Base-by-base conservation (phyloP, 202 grass and related monocot species). In the Zizania palustris region DNA sequence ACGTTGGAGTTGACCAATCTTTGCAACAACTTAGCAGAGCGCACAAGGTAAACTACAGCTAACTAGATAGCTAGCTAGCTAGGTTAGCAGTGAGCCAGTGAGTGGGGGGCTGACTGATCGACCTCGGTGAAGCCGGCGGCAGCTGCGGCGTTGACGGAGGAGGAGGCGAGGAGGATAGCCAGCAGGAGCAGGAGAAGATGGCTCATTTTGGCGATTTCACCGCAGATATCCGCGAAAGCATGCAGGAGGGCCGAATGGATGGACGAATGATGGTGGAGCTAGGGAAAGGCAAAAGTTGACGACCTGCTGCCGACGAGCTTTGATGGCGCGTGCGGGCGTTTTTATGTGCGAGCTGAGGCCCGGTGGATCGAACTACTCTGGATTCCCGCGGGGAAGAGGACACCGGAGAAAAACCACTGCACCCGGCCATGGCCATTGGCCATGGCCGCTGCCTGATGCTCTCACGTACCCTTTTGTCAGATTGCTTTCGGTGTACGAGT, bases 201-300 rank as follows among this genome's bases (percentile, higher is more conserved):
- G 36, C 51, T 65, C 86, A 88, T 88, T 11, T 11, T 45, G 70
- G 71, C 43, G 65, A n/a, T n/a, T n/a, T n/a, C n/a, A n/a, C n/a
- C n/a, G n/a, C n/a, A n/a, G n/a, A n/a, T n/a, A n/a, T n/a, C n/a
- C n/a, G n/a, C n/a, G n/a, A n/a, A n/a, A n/a, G n/a, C n/a, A n/a
- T n/a, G n/a, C n/a, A n/a, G n/a, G n/a, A n/a, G n/a, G 60, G 67
- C 45, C 21, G 22, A 55, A 33, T 33, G 3, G 73, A 9, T 59
- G 54, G 42, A 64, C 6, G 75, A 80, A 71, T 69, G 75, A 80
- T 72, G 80, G 56, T 37, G 71, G 40, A 8, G 21, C 11, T 12
- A n/a, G n/a, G n/a, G 80, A 87, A 79, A 83, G 85, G 81, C 76
- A 51, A 84, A 80, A 84, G 64, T 75, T 75, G 80, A 69, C n/a